phyloP scores from a whole-genome alignment of 176 grass and related monocot species.

The Phoenix dactylifera region DNA sequence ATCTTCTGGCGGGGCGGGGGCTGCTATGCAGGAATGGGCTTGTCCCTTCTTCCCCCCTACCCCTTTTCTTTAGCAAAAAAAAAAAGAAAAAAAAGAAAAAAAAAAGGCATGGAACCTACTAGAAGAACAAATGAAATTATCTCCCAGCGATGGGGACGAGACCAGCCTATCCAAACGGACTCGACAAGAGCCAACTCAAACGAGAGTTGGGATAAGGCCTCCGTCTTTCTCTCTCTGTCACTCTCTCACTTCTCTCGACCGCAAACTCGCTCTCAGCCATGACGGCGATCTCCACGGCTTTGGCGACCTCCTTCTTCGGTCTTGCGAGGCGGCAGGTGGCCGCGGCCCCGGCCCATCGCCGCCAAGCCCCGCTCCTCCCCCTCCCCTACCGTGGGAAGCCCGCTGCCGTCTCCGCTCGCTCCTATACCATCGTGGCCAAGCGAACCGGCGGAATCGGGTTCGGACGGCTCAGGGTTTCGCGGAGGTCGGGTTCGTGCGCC shows the following conservation, averaged over 20 bases:
- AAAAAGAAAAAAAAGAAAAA: no score
- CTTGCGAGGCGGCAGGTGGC: slow-evolving; percentile 14
- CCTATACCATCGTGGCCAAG: slow-evolving; percentile 12
- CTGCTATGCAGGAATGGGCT: no score
- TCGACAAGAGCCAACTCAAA: no score
- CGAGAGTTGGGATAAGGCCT: no score
- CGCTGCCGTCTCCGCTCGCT: slow-evolving; percentile 11
- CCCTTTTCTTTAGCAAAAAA: no score
- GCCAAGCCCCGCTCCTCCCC: slow-evolving; percentile 17
- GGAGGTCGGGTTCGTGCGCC: background rate
- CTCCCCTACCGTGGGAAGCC: slow-evolving; percentile 22
- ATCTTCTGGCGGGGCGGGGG: no score
- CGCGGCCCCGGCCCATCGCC: background rate
- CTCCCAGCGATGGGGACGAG: no score
- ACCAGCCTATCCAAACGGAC: no score
- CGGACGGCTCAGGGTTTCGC: slow-evolving; percentile 1
- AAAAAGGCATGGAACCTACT: no score
- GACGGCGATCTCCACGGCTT: slow-evolving; percentile 17
- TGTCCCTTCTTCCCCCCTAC: no score
- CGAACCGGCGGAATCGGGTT: slow-evolving; percentile 2
- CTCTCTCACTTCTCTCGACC: slow-evolving; percentile 12
- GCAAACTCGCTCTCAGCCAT: background rate
- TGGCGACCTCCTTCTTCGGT: slow-evolving; percentile 30
- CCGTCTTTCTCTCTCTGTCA: slow-evolving; percentile 34
- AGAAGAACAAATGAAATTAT: no score